Base-by-base conservation (phyloP, 441 rosid genomes). In the Metrosideros polymorpha region DNA sequence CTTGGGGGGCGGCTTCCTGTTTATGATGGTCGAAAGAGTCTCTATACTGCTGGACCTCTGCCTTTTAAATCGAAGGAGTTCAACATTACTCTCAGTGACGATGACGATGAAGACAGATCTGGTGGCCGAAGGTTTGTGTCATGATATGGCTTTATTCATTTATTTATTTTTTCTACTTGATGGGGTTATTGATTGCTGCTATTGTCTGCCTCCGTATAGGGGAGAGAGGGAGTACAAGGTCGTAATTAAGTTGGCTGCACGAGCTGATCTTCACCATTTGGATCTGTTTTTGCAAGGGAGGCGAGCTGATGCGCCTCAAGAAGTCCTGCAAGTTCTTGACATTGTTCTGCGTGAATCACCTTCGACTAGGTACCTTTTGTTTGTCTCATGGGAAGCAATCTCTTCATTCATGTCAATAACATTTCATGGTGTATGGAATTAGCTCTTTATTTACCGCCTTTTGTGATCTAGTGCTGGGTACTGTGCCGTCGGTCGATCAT, bases 311-410 rank as follows among this genome's bases (percentile, higher is more conserved):
- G 98, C 99, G 14, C 99, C 99, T 6, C 99, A 97, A 88, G 99
- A 96, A 90, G 99, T 98, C 32, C 95, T 97, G 49, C 99, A 97
- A 90, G 99, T 96, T 90, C 97, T 97, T 35, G 99, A 97, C 90
- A 97, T 96, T 92, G 99, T 97, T 86, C 93, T 97, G 85, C 98
- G 98, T 49, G 99, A 97, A 91, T 91, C 96, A 88, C 99, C 99
- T 61, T 96, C 97, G 47, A 77, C 95, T 49, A 90, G 95, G 99
- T 96, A 91, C 59, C 59, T 83, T 47, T 45, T 24, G n/a, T 71
- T 71, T 39, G 47, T 12, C 79, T 71, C n/a, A 71, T 1, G 8
- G 27, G 47, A 71, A 24, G 47, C 47, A 39, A 22, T 71, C 79
- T 35, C n/a, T 71, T 71, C 45, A 71, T n/a, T 71, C 79, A 22